Conservation (phyloP, 345 rosid genomes). For the Tarenaya hassleriana region DNA sequence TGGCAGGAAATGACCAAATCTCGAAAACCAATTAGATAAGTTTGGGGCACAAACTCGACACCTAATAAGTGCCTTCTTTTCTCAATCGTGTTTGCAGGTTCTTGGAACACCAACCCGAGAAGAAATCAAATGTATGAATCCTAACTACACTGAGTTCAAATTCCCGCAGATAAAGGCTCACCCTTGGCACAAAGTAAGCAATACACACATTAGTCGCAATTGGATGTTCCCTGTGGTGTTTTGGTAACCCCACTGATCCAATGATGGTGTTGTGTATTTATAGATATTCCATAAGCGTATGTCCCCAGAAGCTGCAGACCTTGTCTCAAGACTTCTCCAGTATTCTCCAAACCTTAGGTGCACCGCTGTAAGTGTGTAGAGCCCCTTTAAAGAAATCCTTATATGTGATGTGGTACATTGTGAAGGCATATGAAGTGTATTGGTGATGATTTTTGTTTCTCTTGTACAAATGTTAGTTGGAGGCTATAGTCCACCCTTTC, state of each 20-base stretch:
- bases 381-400: too few relatives aligned
- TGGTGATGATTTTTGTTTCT: neutral
- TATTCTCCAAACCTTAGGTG: slow-evolving; percentile 60
- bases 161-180: slow-evolving; percentile 97
- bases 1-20: too few relatives aligned
- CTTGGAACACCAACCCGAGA: slow-evolving; percentile 69
- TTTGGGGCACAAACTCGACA: too few relatives aligned
- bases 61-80: too few relatives aligned
- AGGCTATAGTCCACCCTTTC: slow-evolving; percentile 63
- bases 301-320: slow-evolving; percentile 66
- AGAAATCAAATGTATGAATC: slow-evolving; percentile 72
- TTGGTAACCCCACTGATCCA: neutral
- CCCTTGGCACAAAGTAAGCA: slow-evolving; percentile 95
- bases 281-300: slow-evolving; percentile 64
- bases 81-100: slow-evolving; percentile 44
- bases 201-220: neutral
- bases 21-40: too few relatives aligned
- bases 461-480: slow-evolving; percentile 19
- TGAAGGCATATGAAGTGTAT: too few relatives aligned
- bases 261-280: slow-evolving; percentile 5
- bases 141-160: slow-evolving; percentile 64
- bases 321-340: slow-evolving; percentile 56
- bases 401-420: neutral
- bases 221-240: neutral
- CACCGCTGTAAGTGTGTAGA: slow-evolving; percentile 43